Percentiles rank a stretch among this genome's conserved stretches.
phyloP scores from a whole-genome alignment of 2,329 filamentous ascomycete species.

The Alternaria alternata region DNA sequence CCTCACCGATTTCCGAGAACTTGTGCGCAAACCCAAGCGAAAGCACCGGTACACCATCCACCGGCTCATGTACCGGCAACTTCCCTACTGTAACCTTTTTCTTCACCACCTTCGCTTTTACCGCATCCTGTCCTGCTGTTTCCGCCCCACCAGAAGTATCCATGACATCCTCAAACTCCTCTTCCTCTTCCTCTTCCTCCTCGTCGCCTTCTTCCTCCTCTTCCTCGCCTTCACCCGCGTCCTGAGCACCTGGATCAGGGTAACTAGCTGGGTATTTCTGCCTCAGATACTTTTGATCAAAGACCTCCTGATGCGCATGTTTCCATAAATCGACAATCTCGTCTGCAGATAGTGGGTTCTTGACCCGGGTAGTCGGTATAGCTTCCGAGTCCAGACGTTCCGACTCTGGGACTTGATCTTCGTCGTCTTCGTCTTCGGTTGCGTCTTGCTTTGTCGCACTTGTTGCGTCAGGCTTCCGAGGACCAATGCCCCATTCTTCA shows the following conservation, averaged over 20 bases:
- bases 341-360: conserved; percentile 30
- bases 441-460: conserved; percentile 13
- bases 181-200: conserved; percentile 27
- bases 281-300: conserved; percentile 25
- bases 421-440: conserved; percentile 21
- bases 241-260: conserved; percentile 12
- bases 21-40: conserved; percentile 33
- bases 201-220: conserved; percentile 26
- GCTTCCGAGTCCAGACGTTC: conserved; percentile 21
- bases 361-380: conserved; percentile 24
- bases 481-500: conserved; percentile 39
- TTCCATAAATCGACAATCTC: conserved; percentile 33
- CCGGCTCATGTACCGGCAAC: conserved; percentile 21
- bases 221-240: conserved; percentile 18
- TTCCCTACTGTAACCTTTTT: conserved; percentile 12
- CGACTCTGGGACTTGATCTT: conserved; percentile 13
- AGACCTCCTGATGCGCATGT: conserved; percentile 29
- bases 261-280: conserved; percentile 15
- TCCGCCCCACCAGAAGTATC: conserved; percentile 18
- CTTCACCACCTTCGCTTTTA: conserved; percentile 13
- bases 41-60: conserved; percentile 29
- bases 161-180: conserved; percentile 31
- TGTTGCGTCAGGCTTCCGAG: conserved; percentile 15
- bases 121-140: conserved; percentile 10
- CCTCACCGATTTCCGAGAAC: conserved; percentile 35